Conservation (phyloP, 2,329 filamentous ascomycete species). For the Ambrosiella xylebori region DNA sequence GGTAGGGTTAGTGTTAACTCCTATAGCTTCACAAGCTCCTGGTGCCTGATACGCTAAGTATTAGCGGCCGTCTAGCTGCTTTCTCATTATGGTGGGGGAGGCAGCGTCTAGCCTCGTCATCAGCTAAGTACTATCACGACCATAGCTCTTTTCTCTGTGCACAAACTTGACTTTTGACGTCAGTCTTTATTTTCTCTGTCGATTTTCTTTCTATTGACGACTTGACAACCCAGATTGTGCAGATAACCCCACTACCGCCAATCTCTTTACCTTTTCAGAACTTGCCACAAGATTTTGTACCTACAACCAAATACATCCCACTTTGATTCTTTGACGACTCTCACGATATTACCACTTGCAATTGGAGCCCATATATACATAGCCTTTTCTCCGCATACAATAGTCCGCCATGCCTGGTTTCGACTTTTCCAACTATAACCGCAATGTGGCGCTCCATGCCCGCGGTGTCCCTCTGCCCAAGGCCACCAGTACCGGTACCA, state of each 20-base stretch:
- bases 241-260: not conserved
- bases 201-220: not conserved
- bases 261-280: not conserved
- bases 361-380: not conserved
- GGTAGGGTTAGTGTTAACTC: not conserved
- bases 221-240: not conserved
- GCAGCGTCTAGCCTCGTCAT: conserved; percentile 40
- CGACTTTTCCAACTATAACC: conserved; percentile 99
- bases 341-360: not conserved
- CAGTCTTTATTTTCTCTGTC: not conserved
- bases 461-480: conserved; percentile 88
- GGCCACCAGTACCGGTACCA: conserved; percentile 95
- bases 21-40: conserved; percentile 2
- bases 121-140: conserved; percentile 20
- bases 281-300: not conserved
- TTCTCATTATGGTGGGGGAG: conserved; percentile 19
- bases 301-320: not conserved
- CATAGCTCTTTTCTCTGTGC: conserved; percentile 13
- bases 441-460: conserved; percentile 90
- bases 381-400: not conserved
- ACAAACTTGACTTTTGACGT: not conserved
- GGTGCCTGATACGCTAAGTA: not conserved
- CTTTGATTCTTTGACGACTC: not conserved
- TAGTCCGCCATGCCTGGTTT: conserved; percentile 64
- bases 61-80: not conserved